These are phyloP conservation scores for Linum tenue DNA, from an alignment of 345 rosid genomes.

Conservation along the genomic window DNA sequence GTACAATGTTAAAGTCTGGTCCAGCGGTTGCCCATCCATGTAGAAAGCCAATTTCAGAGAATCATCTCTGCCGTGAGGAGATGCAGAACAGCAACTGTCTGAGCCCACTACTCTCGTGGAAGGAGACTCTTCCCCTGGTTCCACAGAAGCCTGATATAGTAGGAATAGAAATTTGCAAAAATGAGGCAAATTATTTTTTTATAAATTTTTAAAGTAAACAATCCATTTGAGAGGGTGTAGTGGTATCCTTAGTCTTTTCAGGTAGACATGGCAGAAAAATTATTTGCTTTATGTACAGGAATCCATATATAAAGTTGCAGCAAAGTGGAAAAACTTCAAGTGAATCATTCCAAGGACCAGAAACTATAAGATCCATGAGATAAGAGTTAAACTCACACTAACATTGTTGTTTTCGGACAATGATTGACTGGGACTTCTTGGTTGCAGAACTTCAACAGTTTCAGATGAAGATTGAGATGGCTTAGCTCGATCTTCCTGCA, in stretches of 20 bases:
- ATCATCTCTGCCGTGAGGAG: constrained; percentile 25
- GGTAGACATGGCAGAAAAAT: background rate
- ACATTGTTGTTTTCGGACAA: constrained; percentile 15
- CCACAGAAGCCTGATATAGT: constrained; percentile 28
- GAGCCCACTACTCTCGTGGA: constrained; percentile 17
- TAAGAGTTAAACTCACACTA: constrained; percentile 22
- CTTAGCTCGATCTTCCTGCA: constrained; percentile 29
- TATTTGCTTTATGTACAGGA: background rate
- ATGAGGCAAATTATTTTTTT: background rate
- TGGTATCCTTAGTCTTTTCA: no score
- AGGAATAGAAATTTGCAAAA: background rate
- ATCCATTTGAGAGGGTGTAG: background rate
- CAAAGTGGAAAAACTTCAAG: background rate
- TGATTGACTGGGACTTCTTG: constrained; percentile 20
- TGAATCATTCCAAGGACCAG: background rate
- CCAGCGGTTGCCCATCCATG: constrained; percentile 56
- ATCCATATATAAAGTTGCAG: constrained; percentile 3
- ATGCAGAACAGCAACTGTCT: constrained; percentile 20
- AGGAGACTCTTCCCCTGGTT: constrained; percentile 19
- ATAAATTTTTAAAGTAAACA: no score
- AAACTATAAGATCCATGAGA: background rate
- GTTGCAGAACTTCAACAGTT: constrained; percentile 20
- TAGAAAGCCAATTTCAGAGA: constrained; percentile 46
- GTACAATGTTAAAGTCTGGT: constrained; percentile 48
- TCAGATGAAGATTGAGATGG: constrained; percentile 24